A percentile compares a stretch with the other conserved stretches of the same genome.
Evolutionary conservation across 2,329 filamentous ascomycete genomes (phyloP).

Genomic region (Thelonectria rubi): DNA sequence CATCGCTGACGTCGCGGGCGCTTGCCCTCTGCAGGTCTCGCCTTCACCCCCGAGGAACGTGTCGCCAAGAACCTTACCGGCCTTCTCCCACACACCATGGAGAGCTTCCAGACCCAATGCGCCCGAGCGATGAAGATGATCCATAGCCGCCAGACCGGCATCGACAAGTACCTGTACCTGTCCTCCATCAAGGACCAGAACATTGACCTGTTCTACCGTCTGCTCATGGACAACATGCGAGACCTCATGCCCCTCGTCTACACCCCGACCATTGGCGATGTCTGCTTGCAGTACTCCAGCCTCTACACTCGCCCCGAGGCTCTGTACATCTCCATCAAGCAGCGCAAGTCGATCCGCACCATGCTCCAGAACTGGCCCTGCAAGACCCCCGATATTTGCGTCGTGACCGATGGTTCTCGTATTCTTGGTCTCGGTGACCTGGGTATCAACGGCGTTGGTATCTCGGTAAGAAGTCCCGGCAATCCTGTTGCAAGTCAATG

Average conservation of each 20-base stretch:
- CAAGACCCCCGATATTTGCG: slow-evolving; percentile 89
- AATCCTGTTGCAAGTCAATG: neutral
- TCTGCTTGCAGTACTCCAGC: slow-evolving; percentile 95
- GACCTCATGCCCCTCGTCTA: slow-evolving; percentile 87
- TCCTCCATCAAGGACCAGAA: slow-evolving; percentile 79
- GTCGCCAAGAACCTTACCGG: slow-evolving; percentile 72
- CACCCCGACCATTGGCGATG: slow-evolving; percentile 92
- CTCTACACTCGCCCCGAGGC: slow-evolving; percentile 95
- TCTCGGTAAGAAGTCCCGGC: slow-evolving; percentile 69
- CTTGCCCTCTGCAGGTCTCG: slow-evolving; percentile 59
- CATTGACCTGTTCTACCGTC: slow-evolving; percentile 82
- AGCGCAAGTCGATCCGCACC: slow-evolving; percentile 87
- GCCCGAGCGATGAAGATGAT: slow-evolving; percentile 79
- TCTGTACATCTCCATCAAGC: slow-evolving; percentile 94
- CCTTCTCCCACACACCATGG: slow-evolving; percentile 71
- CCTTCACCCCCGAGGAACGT: slow-evolving; percentile 71
- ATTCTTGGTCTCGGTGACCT: slow-evolving; percentile 93
- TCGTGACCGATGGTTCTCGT: slow-evolving; percentile 94
- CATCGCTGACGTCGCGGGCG: slow-evolving; percentile 3
- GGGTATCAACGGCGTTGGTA: slow-evolving; percentile 96
- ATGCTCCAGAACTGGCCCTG: slow-evolving; percentile 96
- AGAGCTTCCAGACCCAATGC: slow-evolving; percentile 68
- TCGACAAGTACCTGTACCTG: slow-evolving; percentile 88
- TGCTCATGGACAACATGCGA: slow-evolving; percentile 79
- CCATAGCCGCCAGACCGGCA: slow-evolving; percentile 70